Base-by-base conservation (phyloP, 2,329 filamentous ascomycete species). In the Exophiala sideris region DNA sequence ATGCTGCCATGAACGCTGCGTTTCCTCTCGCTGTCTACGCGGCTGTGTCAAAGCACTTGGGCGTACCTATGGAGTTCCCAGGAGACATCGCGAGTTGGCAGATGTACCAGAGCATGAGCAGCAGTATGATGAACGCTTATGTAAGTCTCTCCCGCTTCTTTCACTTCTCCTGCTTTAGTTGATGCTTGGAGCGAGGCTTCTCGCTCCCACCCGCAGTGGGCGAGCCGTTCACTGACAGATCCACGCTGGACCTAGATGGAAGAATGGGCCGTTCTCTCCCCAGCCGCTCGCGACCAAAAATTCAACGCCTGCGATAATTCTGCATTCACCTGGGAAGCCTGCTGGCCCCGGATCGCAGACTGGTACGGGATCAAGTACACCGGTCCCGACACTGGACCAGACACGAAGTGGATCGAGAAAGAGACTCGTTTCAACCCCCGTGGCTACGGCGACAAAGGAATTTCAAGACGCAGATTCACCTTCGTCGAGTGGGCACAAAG, bases 21-120 rank as follows among this genome's bases (percentile, higher is more conserved):
- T 72, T 75, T 34, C 73, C 74, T 0, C 65, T 80, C 1, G 77
- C 73, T 5, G 68, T 80, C 7, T 80, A 80, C 57, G 77, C 76
- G 1, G 68, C 71, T 1, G 73, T 81, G 0, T 70, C 72, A 38
- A 72, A 71, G 16, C 66, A 76, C 44, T 63, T 76, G 5, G 63
- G 66, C 8, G 56, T 70, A 36, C 65, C 66, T 5, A 64, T 81
- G 2, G 67, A 70, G 3, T 81, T 73, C 50, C 77, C 76, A 0
- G 70, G 69, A 2, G 75, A 77, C 45, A 62, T 72, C 12, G 51
- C 59, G 3, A 66, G 72, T 2, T 81, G 76, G 77, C 70, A 78
- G 33, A 64, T 64, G 3, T 64, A 67, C 10, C 63, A 70, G 8
- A 70, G 71, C 35, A 69, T 75, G 57, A 74, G 69, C 41, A 73